Evolutionary conservation across 352 stramenopile genomes (phyloP).

Genomic region (Pythium phragmitis): DNA sequence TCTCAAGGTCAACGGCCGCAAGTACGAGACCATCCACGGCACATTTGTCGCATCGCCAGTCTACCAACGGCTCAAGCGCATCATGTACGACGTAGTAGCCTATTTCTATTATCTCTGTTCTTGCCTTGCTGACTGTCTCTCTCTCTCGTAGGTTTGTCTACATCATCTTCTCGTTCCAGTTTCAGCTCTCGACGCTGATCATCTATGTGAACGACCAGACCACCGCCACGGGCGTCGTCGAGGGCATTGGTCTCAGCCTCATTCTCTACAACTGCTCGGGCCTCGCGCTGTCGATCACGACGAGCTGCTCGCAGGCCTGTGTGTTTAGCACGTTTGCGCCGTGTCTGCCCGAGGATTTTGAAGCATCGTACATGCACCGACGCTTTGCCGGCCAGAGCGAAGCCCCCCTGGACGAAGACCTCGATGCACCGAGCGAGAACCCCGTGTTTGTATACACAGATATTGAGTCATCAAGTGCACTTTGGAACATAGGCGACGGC

Average conservation of each 20-base stretch:
- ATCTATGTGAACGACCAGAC: background rate
- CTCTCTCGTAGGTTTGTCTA: constrained; percentile 26
- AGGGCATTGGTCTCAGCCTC: constrained; percentile 4
- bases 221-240: background rate
- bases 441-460: constrained; percentile 40
- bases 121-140: background rate
- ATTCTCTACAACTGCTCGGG: constrained; percentile 15
- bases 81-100: constrained; percentile 20
- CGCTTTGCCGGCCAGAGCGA: constrained; percentile 1
- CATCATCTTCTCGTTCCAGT: constrained; percentile 24
- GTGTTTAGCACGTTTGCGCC: constrained; percentile 9
- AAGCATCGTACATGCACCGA: constrained; percentile 2
- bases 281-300: constrained; percentile 17
- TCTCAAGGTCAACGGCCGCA: constrained; percentile 19
- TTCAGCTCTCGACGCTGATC: constrained; percentile 20
- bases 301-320: constrained; percentile 19
- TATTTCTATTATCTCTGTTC: background rate
- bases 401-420: background rate
- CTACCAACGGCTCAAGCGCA: constrained; percentile 31
- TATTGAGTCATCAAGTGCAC: constrained; percentile 18
- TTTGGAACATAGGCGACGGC: constrained; percentile 25
- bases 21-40: constrained; percentile 32
- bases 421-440: constrained; percentile 10
- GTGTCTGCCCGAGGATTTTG: constrained; percentile 22
- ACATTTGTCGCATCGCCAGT: constrained; percentile 29